phyloP scores from a whole-genome alignment of 1,284 basidiomycete genomes.

The Papiliotrema terrestris region DNA sequence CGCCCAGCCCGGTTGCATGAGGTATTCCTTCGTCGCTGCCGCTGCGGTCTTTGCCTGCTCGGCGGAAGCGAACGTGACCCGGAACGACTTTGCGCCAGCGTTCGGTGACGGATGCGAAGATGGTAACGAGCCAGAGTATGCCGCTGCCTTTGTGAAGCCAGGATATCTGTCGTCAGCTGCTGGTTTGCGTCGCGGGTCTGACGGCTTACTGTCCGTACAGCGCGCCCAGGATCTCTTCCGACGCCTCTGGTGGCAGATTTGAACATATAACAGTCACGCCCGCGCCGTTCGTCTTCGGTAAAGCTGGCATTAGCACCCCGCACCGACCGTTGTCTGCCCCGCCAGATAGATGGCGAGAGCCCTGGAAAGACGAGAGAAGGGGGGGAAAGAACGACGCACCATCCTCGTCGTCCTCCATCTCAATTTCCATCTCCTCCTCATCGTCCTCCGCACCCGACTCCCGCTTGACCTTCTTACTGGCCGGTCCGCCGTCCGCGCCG shows the following conservation, averaged over 20 bases:
- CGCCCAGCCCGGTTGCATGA: conserved; percentile 45
- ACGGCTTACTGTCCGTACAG: conserved; percentile 33
- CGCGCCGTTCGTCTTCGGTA: neutral
- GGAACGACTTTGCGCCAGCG: conserved; percentile 32
- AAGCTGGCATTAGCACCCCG: neutral
- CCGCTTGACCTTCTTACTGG: conserved; percentile 31
- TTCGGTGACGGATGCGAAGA: conserved; percentile 34
- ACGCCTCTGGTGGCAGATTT: conserved; percentile 43
- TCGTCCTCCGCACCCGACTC: conserved; percentile 24
- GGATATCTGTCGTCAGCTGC: conserved; percentile 24
- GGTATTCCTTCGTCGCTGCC: conserved; percentile 29
- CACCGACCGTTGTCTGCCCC: too few relatives aligned
- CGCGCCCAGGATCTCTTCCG: conserved; percentile 30
- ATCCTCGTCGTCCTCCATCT: conserved; percentile 46
- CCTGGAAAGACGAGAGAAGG: neutral
- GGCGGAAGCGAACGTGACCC: conserved; percentile 23
- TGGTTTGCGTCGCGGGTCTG: neutral
- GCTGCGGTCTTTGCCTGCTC: conserved; percentile 27
- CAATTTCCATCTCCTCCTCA: conserved; percentile 47
- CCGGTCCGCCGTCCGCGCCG: conserved; percentile 8
- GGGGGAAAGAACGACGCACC: too few relatives aligned
- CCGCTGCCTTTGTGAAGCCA: conserved; percentile 27
- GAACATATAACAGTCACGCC: conserved; percentile 28
- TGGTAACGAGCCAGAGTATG: conserved; percentile 23
- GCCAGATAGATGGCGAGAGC: neutral